Conservation (phyloP, 805 yeast genomes). For the Myxozyma vanderwaltii region DNA sequence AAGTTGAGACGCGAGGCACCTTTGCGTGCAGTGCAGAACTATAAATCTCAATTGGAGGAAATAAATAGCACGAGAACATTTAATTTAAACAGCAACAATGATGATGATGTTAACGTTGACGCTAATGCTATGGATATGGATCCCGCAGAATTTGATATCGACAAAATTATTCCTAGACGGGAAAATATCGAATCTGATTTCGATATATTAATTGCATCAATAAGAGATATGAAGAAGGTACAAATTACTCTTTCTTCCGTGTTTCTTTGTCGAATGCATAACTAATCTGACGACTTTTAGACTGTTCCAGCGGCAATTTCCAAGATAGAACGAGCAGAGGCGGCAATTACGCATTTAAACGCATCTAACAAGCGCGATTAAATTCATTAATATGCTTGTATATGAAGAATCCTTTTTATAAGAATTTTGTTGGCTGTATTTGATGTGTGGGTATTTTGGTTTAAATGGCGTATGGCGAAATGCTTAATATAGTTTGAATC, state of each 20-base stretch:
- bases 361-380: too few relatives aligned
- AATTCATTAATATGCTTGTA: not conserved
- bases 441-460: too few relatives aligned
- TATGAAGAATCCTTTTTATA: too few relatives aligned
- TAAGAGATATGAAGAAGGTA: constrained; percentile 29
- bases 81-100: too few relatives aligned
- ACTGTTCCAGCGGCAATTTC: constrained; percentile 14
- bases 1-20: constrained; percentile 50
- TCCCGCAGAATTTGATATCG: not conserved
- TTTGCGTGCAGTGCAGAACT: constrained; percentile 41
- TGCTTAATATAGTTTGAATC: too few relatives aligned
- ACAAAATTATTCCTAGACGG: constrained; percentile 13
- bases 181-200: constrained; percentile 13
- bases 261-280: too few relatives aligned
- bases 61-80: too few relatives aligned
- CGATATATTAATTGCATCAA: constrained; percentile 11
- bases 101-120: not conserved
- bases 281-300: too few relatives aligned
- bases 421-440: too few relatives aligned
- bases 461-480: too few relatives aligned
- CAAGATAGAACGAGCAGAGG: constrained; percentile 28
- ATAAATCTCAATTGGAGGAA: constrained; percentile 43
- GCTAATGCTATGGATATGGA: not conserved
- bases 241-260: not conserved
- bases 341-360: constrained; percentile 18